These are phyloP conservation scores for Gossypium davidsonii DNA, from an alignment of 441 rosid genomes.

Conservation along the genomic window DNA sequence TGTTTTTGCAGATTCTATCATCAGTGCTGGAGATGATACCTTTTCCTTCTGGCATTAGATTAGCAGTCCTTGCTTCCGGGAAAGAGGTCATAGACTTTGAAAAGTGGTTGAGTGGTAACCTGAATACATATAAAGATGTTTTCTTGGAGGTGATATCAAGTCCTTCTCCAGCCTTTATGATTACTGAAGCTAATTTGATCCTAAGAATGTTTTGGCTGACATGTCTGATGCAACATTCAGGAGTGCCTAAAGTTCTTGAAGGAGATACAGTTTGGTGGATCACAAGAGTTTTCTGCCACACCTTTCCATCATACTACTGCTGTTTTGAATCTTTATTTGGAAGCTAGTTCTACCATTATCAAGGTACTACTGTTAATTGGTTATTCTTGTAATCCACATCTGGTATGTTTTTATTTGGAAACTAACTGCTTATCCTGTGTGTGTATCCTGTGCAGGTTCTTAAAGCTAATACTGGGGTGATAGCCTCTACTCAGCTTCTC, in stretches of 20 bases:
- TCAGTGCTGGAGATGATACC: constrained; percentile 74
- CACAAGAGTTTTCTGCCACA: constrained; percentile 59
- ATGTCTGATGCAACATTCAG: constrained; percentile 34
- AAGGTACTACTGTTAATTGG: constrained; percentile 43
- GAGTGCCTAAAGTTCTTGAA: constrained; percentile 84
- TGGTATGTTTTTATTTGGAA: background rate
- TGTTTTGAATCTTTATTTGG: constrained; percentile 53
- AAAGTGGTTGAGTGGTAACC: constrained; percentile 66
- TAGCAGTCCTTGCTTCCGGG: constrained; percentile 79
- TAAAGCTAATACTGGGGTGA: constrained; percentile 46
- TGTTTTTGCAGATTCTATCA: constrained; percentile 54
- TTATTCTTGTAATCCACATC: background rate
- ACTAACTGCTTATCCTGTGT: background rate
- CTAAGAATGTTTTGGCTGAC: constrained; percentile 17
- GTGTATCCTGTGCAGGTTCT: constrained; percentile 44
- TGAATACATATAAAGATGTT: constrained; percentile 52
- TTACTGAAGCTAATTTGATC: constrained; percentile 9
- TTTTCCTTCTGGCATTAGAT: constrained; percentile 54
- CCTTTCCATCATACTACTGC: constrained; percentile 59
- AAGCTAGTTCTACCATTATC: constrained; percentile 52
- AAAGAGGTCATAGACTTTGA: constrained; percentile 79
- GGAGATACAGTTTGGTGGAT: constrained; percentile 64
- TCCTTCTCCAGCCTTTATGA: background rate
- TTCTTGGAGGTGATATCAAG: constrained; percentile 65
- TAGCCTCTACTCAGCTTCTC: constrained; percentile 47